Base-by-base conservation (phyloP, 106 monocot species). In the Acanthochlamys bracteata region DNA sequence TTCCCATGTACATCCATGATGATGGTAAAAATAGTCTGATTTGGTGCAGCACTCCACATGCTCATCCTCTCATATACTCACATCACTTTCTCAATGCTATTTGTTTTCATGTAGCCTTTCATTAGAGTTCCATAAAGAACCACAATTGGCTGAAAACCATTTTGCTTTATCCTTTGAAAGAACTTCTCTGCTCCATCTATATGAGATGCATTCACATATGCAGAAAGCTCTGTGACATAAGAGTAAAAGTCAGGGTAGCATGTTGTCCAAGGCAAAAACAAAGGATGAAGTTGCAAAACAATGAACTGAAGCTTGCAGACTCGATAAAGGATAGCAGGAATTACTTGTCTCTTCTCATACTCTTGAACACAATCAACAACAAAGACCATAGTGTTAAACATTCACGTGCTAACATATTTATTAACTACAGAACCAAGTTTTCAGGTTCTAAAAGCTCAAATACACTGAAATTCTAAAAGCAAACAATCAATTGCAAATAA, bases 1-100 rank as follows among this genome's bases (percentile, higher is more conserved):
- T 83, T 98, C 14, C 96, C 96, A 66, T 88, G 79, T 1, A 76
- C 84, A 75, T 98, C 96, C 91, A 98, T 98, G 59, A 98, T 81
- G 3, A 78, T 98, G 11, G 96, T 98, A 42, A 85, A 86, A 25
- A 98, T 91, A 17, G 96, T 85, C 52, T 82, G 88, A 56, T 98
- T 98, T 45, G 91, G 70, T 70, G 79, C 86, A 46, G 91, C 73
- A n/a, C 91, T 88, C 71, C 76, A 78, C 57, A 79, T 43, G 0
- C 72, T 61, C 91, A 98, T 98, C 61, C 82, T 71, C 68, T 98
- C 96, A 41, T 91, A 91, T 51, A 77, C 86, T 27, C 83, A 59
- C 75, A 92, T 83, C 53, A 98, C 74, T 57, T 77, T 98, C 66
- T 83, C 88, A 62, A 88, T 66, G 65, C 88, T 71, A 40, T 88